Evolutionary conservation across 2,329 filamentous ascomycete genomes (phyloP), one percentile per base, ranked within the genome.

Genomic region (Penicillium olsonii): DNA sequence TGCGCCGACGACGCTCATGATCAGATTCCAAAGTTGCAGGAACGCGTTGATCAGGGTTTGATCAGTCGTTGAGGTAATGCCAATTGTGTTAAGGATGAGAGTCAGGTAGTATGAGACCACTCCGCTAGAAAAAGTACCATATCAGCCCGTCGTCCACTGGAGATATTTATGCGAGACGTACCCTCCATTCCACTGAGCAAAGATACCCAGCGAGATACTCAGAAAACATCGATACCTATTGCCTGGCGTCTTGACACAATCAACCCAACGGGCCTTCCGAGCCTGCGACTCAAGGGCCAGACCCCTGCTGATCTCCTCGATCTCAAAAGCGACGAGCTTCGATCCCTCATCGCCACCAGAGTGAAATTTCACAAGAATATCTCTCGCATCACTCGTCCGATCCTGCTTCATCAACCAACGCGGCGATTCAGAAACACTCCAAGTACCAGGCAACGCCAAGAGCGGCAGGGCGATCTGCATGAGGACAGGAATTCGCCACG

Each of bases 21-120:
- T 33, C n/a, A 57, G 41, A 24, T 56, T 48, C 55, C 55, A 58
- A 29, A 58, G 29, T 12, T 56, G 55, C 4, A 58, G 46, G 40
- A 53, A 56, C 9, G 42, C 55, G 3, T 50, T 50, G 15, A 54
- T 54, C 35, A 56, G 45, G 0, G 52, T 52, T 34, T 56, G 54
- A 2, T 56, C 48, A 8, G 37, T 45, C 4, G 43, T 37, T 4
- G 50, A 41, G 9, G 54, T 56, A n/a, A 56, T 20, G 10, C 54
- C 45, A 12, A 56, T 48, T 14, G 48, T 49, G 26, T 45, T 14
- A 9, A 56, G 48, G 15, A 56, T 50, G 1, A 54, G 26, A 2
- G 48, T 27, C 5, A 56, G 45, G 10, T 52, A 56, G 34, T 55
- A 55, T 11, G 50, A 55, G 1, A 51, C 42, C 3, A 55, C 50